Conservation (phyloP, 352 stramenopile genomes). For the Blastocystis sp. region DNA sequence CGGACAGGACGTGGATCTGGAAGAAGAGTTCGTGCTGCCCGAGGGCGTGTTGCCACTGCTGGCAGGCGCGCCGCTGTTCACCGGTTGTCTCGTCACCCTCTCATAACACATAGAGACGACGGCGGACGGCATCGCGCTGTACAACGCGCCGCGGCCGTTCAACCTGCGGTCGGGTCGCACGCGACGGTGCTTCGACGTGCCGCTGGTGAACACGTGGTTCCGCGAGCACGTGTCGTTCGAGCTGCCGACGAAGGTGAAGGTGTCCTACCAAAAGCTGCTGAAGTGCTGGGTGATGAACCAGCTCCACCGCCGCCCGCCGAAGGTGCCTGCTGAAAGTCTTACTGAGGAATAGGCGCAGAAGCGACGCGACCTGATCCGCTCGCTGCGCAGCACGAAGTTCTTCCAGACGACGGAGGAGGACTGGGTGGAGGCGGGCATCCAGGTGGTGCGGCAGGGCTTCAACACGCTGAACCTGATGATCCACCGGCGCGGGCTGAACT, state of each 20-base stretch:
- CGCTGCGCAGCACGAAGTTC: constrained; percentile 99
- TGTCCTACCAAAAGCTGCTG: constrained; percentile 98
- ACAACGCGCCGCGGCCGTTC: constrained; percentile 94
- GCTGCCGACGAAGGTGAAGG: constrained; percentile 97
- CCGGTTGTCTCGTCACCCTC: constrained; percentile 4
- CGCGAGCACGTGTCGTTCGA: constrained; percentile 93
- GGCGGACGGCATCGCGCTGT: constrained; percentile 91
- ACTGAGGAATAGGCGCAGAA: constrained; percentile 84
- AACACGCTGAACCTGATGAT: constrained; percentile 99
- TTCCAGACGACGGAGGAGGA: constrained; percentile 98
- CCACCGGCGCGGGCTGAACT: constrained; percentile 98
- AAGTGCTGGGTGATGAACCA: constrained; percentile 99
- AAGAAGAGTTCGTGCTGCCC: constrained; percentile 79
- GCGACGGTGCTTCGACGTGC: constrained; percentile 91
- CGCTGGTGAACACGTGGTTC: constrained; percentile 97
- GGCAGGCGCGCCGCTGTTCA: constrained; percentile 12
- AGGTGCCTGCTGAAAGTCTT: constrained; percentile 76
- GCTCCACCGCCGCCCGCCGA: constrained; percentile 82
- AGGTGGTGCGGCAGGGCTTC: constrained; percentile 96
- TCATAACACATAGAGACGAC: constrained; percentile 88
- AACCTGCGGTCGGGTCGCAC: constrained; percentile 91
- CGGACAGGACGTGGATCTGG: constrained; percentile 76
- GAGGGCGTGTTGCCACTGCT: not conserved
- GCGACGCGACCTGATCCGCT: constrained; percentile 92
- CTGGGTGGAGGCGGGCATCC: constrained; percentile 95